Percentiles rank a stretch among this genome's conserved stretches.
phyloP scores from a whole-genome alignment of 2,329 filamentous ascomycete species.

The Atkinsonella texensis region DNA sequence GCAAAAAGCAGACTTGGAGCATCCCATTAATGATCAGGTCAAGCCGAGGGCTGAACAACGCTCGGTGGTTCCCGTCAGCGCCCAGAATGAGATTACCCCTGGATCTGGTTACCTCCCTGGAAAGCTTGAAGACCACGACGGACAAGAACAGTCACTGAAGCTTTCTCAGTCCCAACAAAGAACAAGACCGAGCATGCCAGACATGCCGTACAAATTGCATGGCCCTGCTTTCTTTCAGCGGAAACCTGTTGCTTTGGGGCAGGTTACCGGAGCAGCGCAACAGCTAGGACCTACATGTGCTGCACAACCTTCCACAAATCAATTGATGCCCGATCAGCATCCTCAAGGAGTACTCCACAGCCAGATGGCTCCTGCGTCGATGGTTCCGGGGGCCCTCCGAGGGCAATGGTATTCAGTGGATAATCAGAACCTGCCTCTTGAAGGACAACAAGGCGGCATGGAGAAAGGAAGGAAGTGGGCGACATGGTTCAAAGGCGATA shows the following conservation, averaged over 20 bases:
- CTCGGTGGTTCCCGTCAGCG: neutral
- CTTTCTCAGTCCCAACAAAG: neutral
- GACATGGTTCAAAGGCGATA: conserved; percentile 17
- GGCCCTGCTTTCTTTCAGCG: neutral
- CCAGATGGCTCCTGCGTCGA: neutral
- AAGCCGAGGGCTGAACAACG: neutral
- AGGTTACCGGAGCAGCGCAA: neutral
- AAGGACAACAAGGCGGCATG: conserved; percentile 1
- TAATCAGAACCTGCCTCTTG: neutral
- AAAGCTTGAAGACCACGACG: conserved; percentile 11
- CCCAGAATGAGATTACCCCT: neutral
- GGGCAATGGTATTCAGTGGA: neutral
- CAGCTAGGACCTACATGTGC: neutral
- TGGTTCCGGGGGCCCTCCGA: neutral
- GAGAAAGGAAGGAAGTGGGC: conserved; percentile 17
- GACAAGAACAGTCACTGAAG: neutral
- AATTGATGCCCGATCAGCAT: neutral
- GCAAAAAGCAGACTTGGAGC: neutral
- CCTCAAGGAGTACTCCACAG: neutral
- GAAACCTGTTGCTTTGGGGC: neutral
- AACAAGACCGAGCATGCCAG: neutral
- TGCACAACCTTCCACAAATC: neutral
- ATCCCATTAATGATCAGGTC: conserved; percentile 6
- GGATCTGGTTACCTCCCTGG: conserved; percentile 6
- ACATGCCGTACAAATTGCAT: neutral